A percentile compares a stretch with the other conserved stretches of the same genome.
phyloP scores from a whole-genome alignment of 2,329 filamentous ascomycete species.

The Diaporthe sp. region DNA sequence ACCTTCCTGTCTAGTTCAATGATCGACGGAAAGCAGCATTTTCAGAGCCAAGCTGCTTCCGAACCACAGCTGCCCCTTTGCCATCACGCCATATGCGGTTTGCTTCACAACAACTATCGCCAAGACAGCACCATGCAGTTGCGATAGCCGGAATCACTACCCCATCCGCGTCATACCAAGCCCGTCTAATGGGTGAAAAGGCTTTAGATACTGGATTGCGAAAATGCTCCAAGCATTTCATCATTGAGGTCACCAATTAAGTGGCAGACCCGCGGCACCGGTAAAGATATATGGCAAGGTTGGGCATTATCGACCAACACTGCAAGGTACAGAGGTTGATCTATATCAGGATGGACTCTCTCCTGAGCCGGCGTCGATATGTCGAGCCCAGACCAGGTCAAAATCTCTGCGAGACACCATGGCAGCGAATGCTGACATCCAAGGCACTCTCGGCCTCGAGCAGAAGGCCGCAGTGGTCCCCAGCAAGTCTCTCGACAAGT shows the following conservation, averaged over 20 bases:
- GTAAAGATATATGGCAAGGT: neutral
- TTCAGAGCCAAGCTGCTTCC: neutral
- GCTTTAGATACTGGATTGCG: neutral
- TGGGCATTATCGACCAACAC: neutral
- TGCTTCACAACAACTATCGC: constrained; percentile 4
- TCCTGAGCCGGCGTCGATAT: neutral
- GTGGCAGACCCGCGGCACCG: neutral
- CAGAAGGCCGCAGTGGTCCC: neutral
- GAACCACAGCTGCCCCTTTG: neutral
- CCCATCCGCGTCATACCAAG: constrained; percentile 27
- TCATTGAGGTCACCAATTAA: constrained; percentile 7
- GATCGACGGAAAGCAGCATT: neutral
- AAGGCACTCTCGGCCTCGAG: neutral
- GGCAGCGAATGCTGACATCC: neutral
- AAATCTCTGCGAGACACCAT: neutral
- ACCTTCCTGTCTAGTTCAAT: neutral
- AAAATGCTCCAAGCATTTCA: constrained; percentile 25
- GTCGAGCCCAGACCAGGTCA: neutral
- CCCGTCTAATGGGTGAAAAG: neutral
- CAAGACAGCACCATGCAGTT: constrained; percentile 15
- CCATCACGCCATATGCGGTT: constrained; percentile 13
- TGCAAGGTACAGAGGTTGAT: neutral
- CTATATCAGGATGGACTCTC: neutral
- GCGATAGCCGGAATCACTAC: neutral
- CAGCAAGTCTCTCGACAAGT: neutral